Evolutionary conservation across 176 grass and related monocot genomes (phyloP).

Genomic region (Microstegium vimineum): DNA sequence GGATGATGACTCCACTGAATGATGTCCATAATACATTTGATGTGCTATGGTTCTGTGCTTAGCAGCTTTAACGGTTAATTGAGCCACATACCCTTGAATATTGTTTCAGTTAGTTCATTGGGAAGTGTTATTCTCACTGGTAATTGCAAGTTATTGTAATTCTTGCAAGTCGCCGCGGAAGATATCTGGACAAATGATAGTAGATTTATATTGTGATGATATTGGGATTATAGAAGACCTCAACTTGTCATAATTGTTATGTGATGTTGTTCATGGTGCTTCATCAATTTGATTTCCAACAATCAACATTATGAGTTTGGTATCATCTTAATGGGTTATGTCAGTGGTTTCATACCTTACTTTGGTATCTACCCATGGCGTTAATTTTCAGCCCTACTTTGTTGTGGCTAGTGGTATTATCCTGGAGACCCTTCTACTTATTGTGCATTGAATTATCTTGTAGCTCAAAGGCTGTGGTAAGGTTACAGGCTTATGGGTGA

Average conservation of each 20-base stretch:
- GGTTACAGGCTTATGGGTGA: constrained; percentile 57
- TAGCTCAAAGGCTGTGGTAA: constrained; percentile 72
- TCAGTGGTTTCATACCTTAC: constrained; percentile 38
- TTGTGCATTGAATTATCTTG: constrained; percentile 65
- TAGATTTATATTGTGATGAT: constrained; percentile 45
- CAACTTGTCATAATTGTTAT: constrained; percentile 40
- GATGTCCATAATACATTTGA: constrained; percentile 14
- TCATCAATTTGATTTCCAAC: constrained; percentile 50
- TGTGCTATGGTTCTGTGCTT: constrained; percentile 31
- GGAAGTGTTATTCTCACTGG: constrained; percentile 28
- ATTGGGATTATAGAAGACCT: constrained; percentile 44
- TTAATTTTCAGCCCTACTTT: constrained; percentile 51
- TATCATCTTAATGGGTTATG: constrained; percentile 41
- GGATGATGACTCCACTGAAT: constrained; percentile 32
- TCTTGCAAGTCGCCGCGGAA: constrained; percentile 27
- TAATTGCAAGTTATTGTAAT: constrained; percentile 43
- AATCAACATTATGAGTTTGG: constrained; percentile 41
- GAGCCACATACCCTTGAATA: constrained; percentile 35
- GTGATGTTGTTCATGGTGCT: constrained; percentile 34
- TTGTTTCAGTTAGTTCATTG: constrained; percentile 45
- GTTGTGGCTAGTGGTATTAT: constrained; percentile 68
- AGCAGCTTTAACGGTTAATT: constrained; percentile 45
- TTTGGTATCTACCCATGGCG: constrained; percentile 41
- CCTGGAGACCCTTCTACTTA: constrained; percentile 57
- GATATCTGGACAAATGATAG: constrained; percentile 51